Evolutionary conservation across 2,329 filamentous ascomycete genomes (phyloP).

Genomic region (Emericellopsis cladophorae): DNA sequence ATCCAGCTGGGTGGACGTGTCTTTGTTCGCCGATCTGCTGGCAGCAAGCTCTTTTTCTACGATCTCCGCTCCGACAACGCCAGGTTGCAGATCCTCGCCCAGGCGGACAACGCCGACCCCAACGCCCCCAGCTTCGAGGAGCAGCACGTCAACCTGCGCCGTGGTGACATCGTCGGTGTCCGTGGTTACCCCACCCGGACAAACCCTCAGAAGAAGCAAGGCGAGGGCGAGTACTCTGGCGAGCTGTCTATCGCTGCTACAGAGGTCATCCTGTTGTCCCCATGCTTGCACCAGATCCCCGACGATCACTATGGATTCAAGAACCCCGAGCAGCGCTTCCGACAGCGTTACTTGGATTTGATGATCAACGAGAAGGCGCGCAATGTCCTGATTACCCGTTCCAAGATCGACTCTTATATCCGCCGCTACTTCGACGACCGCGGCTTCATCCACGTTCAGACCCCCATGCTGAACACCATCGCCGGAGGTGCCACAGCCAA

Average conservation of each 20-base stretch:
- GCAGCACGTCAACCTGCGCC: conserved; percentile 78
- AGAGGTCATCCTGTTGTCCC: conserved; percentile 74
- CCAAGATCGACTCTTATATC: conserved; percentile 81
- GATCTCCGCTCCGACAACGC: conserved; percentile 42
- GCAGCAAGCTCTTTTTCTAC: conserved; percentile 84
- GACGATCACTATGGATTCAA: conserved; percentile 90
- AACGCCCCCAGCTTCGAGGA: conserved; percentile 59
- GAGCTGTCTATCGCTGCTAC: conserved; percentile 90
- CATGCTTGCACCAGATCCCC: conserved; percentile 69
- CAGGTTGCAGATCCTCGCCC: conserved; percentile 85
- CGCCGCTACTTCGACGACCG: conserved; percentile 78
- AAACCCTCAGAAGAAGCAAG: conserved; percentile 76
- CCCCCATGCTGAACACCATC: conserved; percentile 93
- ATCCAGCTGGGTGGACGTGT: conserved; percentile 76
- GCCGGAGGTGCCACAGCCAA: conserved; percentile 88
- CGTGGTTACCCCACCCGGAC: conserved; percentile 41
- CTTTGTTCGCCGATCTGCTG: conserved; percentile 73
- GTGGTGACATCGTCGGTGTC: conserved; percentile 80
- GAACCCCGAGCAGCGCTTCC: conserved; percentile 85
- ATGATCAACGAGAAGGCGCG: conserved; percentile 90
- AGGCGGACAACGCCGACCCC: conserved; percentile 64
- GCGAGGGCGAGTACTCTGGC: conserved; percentile 53
- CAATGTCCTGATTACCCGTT: conserved; percentile 71
- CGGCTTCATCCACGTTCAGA: conserved; percentile 90
- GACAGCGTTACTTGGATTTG: conserved; percentile 87